Base-by-base conservation (phyloP, 495 filamentous ascomycete genomes). In the Penicillium atrosanguineum region DNA sequence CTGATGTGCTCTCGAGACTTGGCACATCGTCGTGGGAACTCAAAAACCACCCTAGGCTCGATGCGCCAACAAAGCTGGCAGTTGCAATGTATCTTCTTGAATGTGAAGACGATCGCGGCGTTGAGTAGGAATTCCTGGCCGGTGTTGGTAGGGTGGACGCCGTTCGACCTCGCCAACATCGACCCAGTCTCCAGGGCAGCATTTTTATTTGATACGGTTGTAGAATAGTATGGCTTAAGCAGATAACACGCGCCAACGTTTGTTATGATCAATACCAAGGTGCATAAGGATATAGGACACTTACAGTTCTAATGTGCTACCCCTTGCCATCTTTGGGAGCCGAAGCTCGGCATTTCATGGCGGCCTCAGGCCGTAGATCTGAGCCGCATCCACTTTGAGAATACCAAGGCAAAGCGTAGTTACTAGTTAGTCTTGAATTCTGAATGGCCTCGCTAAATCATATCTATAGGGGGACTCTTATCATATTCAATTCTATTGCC, bases 21-120 rank as follows among this genome's bases (percentile, higher is more conserved):
- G 68, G 68, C 12, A 52, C 59, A 53, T 65, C 53, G 9, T 65
- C 59, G 18, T 36, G 34, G 39, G 56, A 38, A 16, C 52, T 50
- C 12, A 40, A 15, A 39, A 59, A 46, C 66, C 66, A 69, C 62
- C 60, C 63, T 20, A 69, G 34, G 14, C 53, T 58, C 6, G 63
- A 50, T 16, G 46, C 48, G 42, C 52, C 55, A 45, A 63, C 18
- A 26, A 61, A 21, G 16, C 61, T 48, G 36, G 50, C 55, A 14
- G 48, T 48, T 2, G 39, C 56, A 21, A 57, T 39, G 21, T 52
- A 46, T 40, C 40, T 56, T 20, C 8, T 54, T 29, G 19, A 31
- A 29, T 56, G 53, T 9, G 56, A 60, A 15, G 50, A 44, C 19
- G 21, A 49, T 4, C 25, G 20, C 18, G 61, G 63, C 12, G 57